Base-by-base conservation (phyloP, 768 basidiomycete species). In the Serendipita vermifera region DNA sequence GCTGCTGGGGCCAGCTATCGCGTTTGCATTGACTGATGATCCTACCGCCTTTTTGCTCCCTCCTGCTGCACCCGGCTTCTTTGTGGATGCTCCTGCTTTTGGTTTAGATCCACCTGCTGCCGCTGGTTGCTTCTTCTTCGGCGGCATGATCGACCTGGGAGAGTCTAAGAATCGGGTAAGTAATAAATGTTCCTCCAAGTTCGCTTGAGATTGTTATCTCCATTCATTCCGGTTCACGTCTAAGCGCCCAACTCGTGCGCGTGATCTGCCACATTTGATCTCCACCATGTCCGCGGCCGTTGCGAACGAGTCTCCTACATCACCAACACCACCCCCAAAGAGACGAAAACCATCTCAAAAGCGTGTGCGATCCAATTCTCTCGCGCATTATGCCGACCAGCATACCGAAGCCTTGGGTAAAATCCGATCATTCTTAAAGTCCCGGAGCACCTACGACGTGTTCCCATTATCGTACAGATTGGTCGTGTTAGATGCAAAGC, bases 381-480 rank as follows among this genome's bases (percentile, higher is more conserved):
- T 51, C 9, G 46, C 46, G 17, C 24, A 15, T 7, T 31, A 51
- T 51, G n/a, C n/a, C 0, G 20, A 51, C 17, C 24, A 31, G 20
- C 86, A 89, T 65, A 79, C 87, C 58, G 71, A 75, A 3, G 84
- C 85, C 24, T 68, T 90, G 57, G 66, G 72, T 57, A 71, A 77
- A 56, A 91, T 99, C 64, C 77, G 94, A 54, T 70, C 70, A 54
- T 88, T 91, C 70, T 82, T 98, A 71, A 85, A 80, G 64, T 79
- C 83, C 58, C 81, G 88, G 64, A 87, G 83, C 15, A 83, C 83
- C 62, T 99, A 98, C 72, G 94, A 98, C 69, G 91, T 94, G 31
- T 93, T 99, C 64, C 96, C 96, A 24, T 89, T 98, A 72, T 87
- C 83, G 69, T 99, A 93, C 72, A 77, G 94, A 63, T 77, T 98